Conservation (phyloP, 2,329 filamentous ascomycete genomes). For the Pestalotiopsis sp. region DNA sequence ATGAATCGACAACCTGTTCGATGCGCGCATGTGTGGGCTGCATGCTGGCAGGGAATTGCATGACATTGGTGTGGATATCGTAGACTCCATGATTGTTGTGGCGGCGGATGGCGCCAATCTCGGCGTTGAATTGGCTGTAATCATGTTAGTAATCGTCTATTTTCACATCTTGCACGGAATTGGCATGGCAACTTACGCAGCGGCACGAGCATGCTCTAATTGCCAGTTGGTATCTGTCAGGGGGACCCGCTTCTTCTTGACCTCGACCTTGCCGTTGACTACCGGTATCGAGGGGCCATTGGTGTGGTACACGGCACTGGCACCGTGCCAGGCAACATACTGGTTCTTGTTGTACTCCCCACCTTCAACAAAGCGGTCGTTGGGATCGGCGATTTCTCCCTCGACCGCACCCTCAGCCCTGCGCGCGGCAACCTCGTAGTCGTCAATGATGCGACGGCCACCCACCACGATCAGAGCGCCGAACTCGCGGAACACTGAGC, state of each 20-base stretch:
- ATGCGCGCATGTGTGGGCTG: constrained; percentile 87
- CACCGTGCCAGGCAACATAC: constrained; percentile 98
- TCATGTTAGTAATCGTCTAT: constrained; percentile 16
- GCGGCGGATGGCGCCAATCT: constrained; percentile 69
- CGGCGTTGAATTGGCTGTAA: constrained; percentile 81
- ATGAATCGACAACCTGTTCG: constrained; percentile 61
- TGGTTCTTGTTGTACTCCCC: constrained; percentile 98
- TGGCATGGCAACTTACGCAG: constrained; percentile 63
- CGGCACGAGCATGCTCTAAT: constrained; percentile 88
- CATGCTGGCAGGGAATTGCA: constrained; percentile 86
- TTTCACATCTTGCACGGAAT: not conserved
- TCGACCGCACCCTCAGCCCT: constrained; percentile 79
- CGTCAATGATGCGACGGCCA: constrained; percentile 82
- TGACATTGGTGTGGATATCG: constrained; percentile 89
- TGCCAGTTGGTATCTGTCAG: constrained; percentile 97
- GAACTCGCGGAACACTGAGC: constrained; percentile 96
- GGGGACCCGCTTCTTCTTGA: constrained; percentile 82
- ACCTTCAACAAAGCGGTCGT: constrained; percentile 75
- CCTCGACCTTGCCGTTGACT: constrained; percentile 74
- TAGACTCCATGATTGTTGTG: constrained; percentile 78
- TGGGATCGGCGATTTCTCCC: constrained; percentile 88
- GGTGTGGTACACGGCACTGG: constrained; percentile 93
- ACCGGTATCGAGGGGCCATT: constrained; percentile 76
- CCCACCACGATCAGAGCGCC: constrained; percentile 93
- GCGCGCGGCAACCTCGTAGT: constrained; percentile 81